Evolutionary conservation across 1,284 basidiomycete genomes (phyloP), one percentile per base, ranked within the genome.

Genomic region (Earliella scabrosa): DNA sequence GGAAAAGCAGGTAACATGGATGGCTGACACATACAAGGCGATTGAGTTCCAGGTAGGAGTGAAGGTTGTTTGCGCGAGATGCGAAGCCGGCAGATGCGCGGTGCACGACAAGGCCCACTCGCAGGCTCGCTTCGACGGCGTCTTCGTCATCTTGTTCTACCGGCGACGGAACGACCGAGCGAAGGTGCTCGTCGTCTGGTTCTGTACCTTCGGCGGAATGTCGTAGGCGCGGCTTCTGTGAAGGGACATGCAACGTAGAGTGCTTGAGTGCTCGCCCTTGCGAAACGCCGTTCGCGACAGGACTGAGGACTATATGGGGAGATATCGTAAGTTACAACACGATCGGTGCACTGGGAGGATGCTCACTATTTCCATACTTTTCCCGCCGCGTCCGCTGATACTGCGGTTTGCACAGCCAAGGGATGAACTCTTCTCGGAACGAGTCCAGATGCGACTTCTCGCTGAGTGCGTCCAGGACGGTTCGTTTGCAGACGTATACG

Each of bases 371-470:
- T 23, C 75, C 79, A 61, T 90, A 90, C 72, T 85, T 88, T 43
- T 71, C 73, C 57, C 77, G 76, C 64, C 83, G 86, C 8, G 78
- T 76, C 10, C 76, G 73, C 52, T 88, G 86, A 63, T 93, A 94
- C 58, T 91, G 89, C 7, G 91, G 77, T 70, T 93, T 94, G 74
- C 92, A 89, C 41, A 96, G 70, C 92, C 93, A 96, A 0, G 94
- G 94, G 7, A 97, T 73, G 65, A 96, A 92, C 61, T 96, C 93
- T 70, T 95, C 91, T 50, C 88, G 78, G 56, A 97, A 80, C 13
- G 91, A 94, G 48, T 92, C 87, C 38, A 95, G 78, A 60, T 86
- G 81, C 9, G 75, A 73, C 64, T 90, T 91, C 61, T 85, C 78
- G 11, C 84, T 79, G 29, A 97, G 74, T 14, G 84, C 77, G 58